Base-by-base conservation (phyloP, 2,329 filamentous ascomycete species). In the Scolecobasidium constrictum region DNA sequence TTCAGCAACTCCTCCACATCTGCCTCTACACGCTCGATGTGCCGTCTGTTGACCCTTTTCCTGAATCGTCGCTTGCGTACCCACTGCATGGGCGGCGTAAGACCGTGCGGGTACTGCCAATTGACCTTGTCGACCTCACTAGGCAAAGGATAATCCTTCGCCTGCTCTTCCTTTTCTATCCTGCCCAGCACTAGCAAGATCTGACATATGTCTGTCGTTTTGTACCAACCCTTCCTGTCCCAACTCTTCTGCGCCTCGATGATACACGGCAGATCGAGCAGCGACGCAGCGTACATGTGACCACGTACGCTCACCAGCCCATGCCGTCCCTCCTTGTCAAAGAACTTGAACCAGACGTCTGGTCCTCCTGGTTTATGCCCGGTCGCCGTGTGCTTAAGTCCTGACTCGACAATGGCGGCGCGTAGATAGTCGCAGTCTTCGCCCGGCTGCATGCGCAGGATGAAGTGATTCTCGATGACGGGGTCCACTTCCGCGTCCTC, bases 161-260 rank as follows among this genome's bases (percentile, higher is more conserved):
- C 67, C 43, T 69, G 64, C 2, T 69, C 65, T 56, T 75, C 59
- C 56, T 62, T 79, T 37, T 69, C 65, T 15, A 90, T 81, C 22
- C 63, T 68, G 6, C 82, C 80, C 45, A 87, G 75, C 2, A 90
- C 83, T 5, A 93, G 66, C 26, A 94, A 72, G 83, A 94, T 93
- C 65, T 94, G 86, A 51, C 82, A 86, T 23, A 94, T 77, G 56
- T 94, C 87, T 22, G 84, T 83, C 6, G 84, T 83, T 65, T 94
- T 94, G 68, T 88, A 86, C 69, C 88, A 86, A 15, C 80, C 75
- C 55, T 84, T 86, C 55, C 81, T 81, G 58, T 94, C 87, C 84
- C 86, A 94, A 46, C 83, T 88, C 68, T 94, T 94, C 82, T 92
- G 87, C 5, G 80, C 82, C 58, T 94, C 87, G 4, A 88, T 80